Conservation (phyloP, 129 eudicot species). For the Escallonia rubra region DNA sequence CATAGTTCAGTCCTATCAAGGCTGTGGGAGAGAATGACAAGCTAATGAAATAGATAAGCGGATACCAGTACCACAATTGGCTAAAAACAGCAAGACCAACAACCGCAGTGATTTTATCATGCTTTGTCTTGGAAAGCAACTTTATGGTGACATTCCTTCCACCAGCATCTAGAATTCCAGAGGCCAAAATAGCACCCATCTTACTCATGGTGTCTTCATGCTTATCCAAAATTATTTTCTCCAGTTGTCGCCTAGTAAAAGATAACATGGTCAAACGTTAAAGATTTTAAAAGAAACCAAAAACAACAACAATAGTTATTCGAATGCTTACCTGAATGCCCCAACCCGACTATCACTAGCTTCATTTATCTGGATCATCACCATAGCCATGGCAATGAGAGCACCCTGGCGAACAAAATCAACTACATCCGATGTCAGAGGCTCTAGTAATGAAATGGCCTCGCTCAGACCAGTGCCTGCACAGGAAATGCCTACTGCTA, state of each 20-base stretch:
- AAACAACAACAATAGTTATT: background rate
- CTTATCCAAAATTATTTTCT: slow-evolving; percentile 87
- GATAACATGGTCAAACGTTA: background rate
- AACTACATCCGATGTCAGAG: slow-evolving; percentile 89
- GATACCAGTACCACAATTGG: slow-evolving; percentile 99
- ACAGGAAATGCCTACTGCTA: slow-evolving; percentile 97
- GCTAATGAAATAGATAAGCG: slow-evolving; percentile 80
- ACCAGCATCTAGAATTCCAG: slow-evolving; percentile 97
- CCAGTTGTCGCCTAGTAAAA: slow-evolving; percentile 69
- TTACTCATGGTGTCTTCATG: slow-evolving; percentile 99
- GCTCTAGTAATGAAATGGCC: slow-evolving; percentile 94
- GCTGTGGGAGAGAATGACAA: slow-evolving; percentile 96
- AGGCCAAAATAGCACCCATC: slow-evolving; percentile 98
- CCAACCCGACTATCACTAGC: slow-evolving; percentile 99
- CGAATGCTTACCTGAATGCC: slow-evolving; percentile 58
- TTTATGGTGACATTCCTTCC: slow-evolving; percentile 94
- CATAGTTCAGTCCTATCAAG: slow-evolving; percentile 80
- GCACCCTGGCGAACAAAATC: slow-evolving; percentile 99
- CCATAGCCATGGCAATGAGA: slow-evolving; percentile 98
- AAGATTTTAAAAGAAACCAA: background rate
- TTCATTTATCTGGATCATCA: slow-evolving; percentile 94
- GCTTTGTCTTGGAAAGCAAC: slow-evolving; percentile 84
- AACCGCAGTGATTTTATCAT: slow-evolving; percentile 86
- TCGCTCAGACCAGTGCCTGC: slow-evolving; percentile 97
- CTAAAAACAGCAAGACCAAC: slow-evolving; percentile 96